phyloP scores from a whole-genome alignment of 106 monocot genomes.

The Alisma plantagoaquatica region DNA sequence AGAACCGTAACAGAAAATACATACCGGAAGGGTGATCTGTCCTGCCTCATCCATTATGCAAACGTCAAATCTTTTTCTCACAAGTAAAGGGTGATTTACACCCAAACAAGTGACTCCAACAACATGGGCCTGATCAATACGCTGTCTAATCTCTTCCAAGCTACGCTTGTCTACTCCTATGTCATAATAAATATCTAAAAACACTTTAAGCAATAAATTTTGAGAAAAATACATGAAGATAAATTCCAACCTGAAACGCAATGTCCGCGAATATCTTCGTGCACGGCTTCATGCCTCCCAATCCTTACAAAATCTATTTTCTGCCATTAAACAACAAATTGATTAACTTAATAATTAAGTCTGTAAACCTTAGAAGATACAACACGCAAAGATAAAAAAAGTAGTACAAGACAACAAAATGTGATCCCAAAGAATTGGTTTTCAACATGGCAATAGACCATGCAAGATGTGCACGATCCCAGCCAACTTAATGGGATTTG shows the following conservation, averaged over 20 bases:
- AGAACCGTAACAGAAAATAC: constrained; percentile 4
- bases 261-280: constrained; percentile 54
- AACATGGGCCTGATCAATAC: constrained; percentile 67
- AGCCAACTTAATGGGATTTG: too few species aligned
- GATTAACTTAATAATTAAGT: too few species aligned
- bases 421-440: too few species aligned
- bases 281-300: constrained; percentile 76
- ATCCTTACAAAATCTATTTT: constrained; percentile 83
- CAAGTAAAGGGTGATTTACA: constrained; percentile 78
- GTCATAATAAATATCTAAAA: not conserved
- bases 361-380: too few species aligned
- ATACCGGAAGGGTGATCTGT: constrained; percentile 89
- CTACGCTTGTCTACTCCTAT: constrained; percentile 21
- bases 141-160: constrained; percentile 59
- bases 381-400: too few species aligned
- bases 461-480: too few species aligned
- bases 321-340: too few species aligned
- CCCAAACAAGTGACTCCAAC: constrained; percentile 96
- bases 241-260: constrained; percentile 58
- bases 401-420: too few species aligned
- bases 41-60: constrained; percentile 99
- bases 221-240: not conserved
- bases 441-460: not conserved
- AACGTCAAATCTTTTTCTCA: constrained; percentile 82
- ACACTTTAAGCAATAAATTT: constrained; percentile 1